These are phyloP conservation scores for Daldinia loculata DNA, from an alignment of 495 filamentous ascomycete species.

Conservation along the genomic window DNA sequence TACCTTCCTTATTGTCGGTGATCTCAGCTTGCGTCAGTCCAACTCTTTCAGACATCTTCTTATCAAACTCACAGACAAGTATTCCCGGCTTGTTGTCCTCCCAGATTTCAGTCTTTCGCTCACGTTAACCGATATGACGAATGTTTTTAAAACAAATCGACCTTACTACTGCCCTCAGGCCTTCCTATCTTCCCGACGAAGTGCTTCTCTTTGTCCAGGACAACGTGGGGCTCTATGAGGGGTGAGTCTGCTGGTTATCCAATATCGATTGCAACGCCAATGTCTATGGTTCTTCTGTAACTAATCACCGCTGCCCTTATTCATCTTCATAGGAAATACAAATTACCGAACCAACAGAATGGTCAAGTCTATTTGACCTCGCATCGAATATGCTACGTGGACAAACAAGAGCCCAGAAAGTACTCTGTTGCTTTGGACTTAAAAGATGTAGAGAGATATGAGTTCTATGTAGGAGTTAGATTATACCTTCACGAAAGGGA, in stretches of 20 bases:
- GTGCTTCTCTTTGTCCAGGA: conserved; percentile 93
- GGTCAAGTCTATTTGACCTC: conserved; percentile 96
- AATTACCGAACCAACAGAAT: conserved; percentile 92
- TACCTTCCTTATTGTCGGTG: background rate
- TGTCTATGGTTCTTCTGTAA: conserved; percentile 16
- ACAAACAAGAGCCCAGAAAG: conserved; percentile 85
- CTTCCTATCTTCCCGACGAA: conserved; percentile 89
- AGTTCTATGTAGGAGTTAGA: conserved; percentile 76
- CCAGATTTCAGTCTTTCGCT: background rate
- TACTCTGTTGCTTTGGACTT: conserved; percentile 85
- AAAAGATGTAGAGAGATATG: conserved; percentile 88
- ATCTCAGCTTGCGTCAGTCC: conserved; percentile 13
- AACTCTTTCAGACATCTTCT: background rate
- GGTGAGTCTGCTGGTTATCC: conserved; percentile 65
- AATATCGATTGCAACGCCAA: conserved; percentile 6
- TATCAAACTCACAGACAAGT: background rate
- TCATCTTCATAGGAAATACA: conserved; percentile 76
- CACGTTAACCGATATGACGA: conserved; percentile 63
- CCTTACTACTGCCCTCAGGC: conserved; percentile 93
- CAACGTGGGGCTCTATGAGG: conserved; percentile 96
- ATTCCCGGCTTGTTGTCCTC: background rate
- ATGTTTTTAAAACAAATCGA: conserved; percentile 97
- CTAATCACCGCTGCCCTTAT: conserved; percentile 25
- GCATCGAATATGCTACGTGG: conserved; percentile 93
- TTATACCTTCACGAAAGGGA: conserved; percentile 5